Base-by-base conservation (phyloP, 2,329 filamentous ascomycete genomes). In the Penicillium sp. region DNA sequence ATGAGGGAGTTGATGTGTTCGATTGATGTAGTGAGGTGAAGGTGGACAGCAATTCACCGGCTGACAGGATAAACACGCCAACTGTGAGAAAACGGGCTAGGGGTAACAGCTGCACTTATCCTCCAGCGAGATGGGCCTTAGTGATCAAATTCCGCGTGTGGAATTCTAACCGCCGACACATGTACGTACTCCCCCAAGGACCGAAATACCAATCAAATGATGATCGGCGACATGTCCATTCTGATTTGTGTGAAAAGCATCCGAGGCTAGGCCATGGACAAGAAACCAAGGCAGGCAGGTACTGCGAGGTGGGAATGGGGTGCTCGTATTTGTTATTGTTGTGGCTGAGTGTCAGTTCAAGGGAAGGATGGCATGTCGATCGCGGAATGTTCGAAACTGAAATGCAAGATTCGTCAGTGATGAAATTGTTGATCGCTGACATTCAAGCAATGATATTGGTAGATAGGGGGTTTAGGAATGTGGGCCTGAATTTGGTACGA, bases 91-190 rank as follows among this genome's bases (percentile, higher is more conserved):
- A 23, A 52, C 25, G 43, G 57, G 53, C 56, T 53, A 48, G 49
- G 52, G 58, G 27, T 43, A 10, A 17, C 13, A 27, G 38, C 47
- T 43, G 31, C 56, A 62, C 62, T 66, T 66, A 67, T 58, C 48
- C 21, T 17, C 33, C 38, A 29, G 31, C 31, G 19, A 43, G 45
- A 61, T 45, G 29, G 53, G 40, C 48, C 42, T 41, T 12, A 43
- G 31, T 10, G 41, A 40, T 57, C 46, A 60, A 57, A 62, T 59
- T 45, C 58, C 50, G 29, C 8, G 40, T 47, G 46, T 50, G 52
- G 61, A 63, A 66, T 64, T 55, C 47, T 35, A 8, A 35, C 21
- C 15, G 15, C 25, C 19, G 12, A 21, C 21, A 37, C 50, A 29
- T 12, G 33, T 25, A 19, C n/a, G 29, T 45, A 19, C 42, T 41